A percentile compares a stretch with the other conserved stretches of the same genome.
phyloP scores from a whole-genome alignment of 306 rosid genomes.

The Corylus heterophylla region DNA sequence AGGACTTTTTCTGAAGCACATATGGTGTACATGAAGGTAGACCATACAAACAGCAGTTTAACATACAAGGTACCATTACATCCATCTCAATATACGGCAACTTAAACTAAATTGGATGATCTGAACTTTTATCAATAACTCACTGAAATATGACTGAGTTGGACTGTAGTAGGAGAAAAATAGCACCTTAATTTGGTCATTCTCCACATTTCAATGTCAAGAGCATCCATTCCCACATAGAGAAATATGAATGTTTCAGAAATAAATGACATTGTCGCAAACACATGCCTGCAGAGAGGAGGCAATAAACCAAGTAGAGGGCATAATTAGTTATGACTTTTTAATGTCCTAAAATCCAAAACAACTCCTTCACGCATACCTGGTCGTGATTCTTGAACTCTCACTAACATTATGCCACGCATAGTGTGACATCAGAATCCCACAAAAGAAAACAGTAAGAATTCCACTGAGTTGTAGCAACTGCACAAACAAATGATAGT shows the following conservation, averaged over 20 bases:
- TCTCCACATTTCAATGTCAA: slow-evolving; percentile 87
- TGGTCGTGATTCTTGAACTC: slow-evolving; percentile 74
- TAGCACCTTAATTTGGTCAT: slow-evolving; percentile 67
- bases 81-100: neutral
- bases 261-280: slow-evolving; percentile 84
- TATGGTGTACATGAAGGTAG: neutral
- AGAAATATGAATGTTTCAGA: slow-evolving; percentile 92
- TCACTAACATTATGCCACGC: slow-evolving; percentile 83
- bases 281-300: slow-evolving; percentile 62
- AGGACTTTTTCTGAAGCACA: neutral
- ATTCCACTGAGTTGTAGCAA: slow-evolving; percentile 82
- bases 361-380: slow-evolving; percentile 41
- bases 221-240: slow-evolving; percentile 94
- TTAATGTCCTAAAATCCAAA: slow-evolving; percentile 14
- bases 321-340: neutral
- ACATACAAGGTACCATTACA: neutral
- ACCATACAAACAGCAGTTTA: neutral
- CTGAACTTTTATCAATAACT: neutral
- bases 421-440: slow-evolving; percentile 86
- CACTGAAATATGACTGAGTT: neutral
- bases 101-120: neutral
- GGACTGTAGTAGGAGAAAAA: slow-evolving; percentile 6
- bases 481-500: slow-evolving; percentile 40
- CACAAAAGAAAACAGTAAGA: slow-evolving; percentile 95
- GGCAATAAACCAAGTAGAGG: too few relatives aligned